Evolutionary conservation across 805 yeast species (phyloP).

Genomic region (Cyberlindnera euphorbiiphila): DNA sequence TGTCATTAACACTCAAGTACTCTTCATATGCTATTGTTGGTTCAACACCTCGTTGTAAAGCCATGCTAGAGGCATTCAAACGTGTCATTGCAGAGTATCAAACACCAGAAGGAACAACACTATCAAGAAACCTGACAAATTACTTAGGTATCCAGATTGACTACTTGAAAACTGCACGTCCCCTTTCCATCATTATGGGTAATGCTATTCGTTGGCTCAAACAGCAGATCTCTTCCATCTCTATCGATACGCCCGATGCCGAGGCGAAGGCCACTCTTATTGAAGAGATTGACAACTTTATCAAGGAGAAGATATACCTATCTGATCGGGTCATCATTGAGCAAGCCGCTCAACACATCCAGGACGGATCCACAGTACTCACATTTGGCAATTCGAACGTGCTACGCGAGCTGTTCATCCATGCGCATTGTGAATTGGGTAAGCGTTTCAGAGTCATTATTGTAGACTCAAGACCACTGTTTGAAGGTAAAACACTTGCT

Average conservation of each 20-base stretch:
- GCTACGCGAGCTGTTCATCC: slow-evolving; percentile 65
- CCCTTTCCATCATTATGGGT: slow-evolving; percentile 92
- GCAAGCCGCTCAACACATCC: slow-evolving; percentile 72
- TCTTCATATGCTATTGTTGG: slow-evolving; percentile 88
- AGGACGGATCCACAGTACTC: slow-evolving; percentile 71
- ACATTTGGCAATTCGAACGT: slow-evolving; percentile 90
- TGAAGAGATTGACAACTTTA: slow-evolving; percentile 71
- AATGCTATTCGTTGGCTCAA: slow-evolving; percentile 96
- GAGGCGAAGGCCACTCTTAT: slow-evolving; percentile 64
- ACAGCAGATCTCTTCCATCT: slow-evolving; percentile 82
- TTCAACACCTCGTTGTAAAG: slow-evolving; percentile 77
- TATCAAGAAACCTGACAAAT: slow-evolving; percentile 83
- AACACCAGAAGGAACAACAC: slow-evolving; percentile 81
- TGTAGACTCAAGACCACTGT: slow-evolving; percentile 90
- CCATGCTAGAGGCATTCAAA: slow-evolving; percentile 83
- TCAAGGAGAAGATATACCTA: slow-evolving; percentile 78
- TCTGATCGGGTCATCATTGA: slow-evolving; percentile 81
- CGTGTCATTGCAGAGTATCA: slow-evolving; percentile 72
- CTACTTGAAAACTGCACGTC: slow-evolving; percentile 84
- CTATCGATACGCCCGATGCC: slow-evolving; percentile 55
- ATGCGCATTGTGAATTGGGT: slow-evolving; percentile 57
- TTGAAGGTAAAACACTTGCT: slow-evolving; percentile 84
- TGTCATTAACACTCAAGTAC: slow-evolving; percentile 72
- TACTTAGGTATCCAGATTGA: slow-evolving; percentile 92
- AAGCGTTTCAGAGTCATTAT: slow-evolving; percentile 77